Evolutionary conservation across 257 asterid species (phyloP).

Genomic region (Fraxinus americana): DNA sequence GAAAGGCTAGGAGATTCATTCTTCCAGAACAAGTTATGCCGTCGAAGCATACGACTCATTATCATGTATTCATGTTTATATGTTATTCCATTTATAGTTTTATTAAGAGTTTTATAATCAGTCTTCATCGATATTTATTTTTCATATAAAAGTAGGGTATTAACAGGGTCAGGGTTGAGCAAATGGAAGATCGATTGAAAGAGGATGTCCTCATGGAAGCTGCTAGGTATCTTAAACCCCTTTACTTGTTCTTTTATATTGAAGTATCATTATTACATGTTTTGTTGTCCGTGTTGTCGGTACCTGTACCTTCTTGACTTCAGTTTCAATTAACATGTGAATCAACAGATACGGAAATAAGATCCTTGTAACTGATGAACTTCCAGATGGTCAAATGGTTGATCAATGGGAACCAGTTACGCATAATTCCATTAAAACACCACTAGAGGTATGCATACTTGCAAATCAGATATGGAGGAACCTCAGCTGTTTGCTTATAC

Average conservation of each 20-base stretch:
- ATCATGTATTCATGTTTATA: conserved; percentile 23
- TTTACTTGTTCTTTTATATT: conserved; percentile 19
- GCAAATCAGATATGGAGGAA: conserved; percentile 15
- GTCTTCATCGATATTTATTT: conserved; percentile 43
- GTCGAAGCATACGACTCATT: conserved; percentile 1
- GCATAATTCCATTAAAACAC: conserved; percentile 81
- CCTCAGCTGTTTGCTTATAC: conserved; percentile 29
- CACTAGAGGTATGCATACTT: conserved; percentile 67
- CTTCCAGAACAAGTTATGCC: conserved; percentile 1
- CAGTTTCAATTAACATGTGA: conserved; percentile 33
- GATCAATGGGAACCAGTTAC: conserved; percentile 99
- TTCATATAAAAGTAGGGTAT: conserved; percentile 87
- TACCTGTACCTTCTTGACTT: conserved; percentile 23
- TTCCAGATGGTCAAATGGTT: conserved; percentile 99
- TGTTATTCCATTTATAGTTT: conserved; percentile 21
- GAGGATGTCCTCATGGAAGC: conserved; percentile 89
- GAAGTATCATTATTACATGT: conserved; percentile 6
- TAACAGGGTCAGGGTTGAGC: conserved; percentile 95
- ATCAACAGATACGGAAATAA: conserved; percentile 88
- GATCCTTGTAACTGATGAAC: conserved; percentile 97
- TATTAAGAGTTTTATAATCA: conserved; percentile 15
- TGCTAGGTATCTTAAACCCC: conserved; percentile 57
- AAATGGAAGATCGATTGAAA: conserved; percentile 97
- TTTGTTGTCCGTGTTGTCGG: conserved; percentile 11
- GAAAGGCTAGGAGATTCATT: conserved; percentile 18